These are phyloP conservation scores for Paramecium biaurelia DNA, from an alignment of 73 alveolate species.

Conservation along the genomic window DNA sequence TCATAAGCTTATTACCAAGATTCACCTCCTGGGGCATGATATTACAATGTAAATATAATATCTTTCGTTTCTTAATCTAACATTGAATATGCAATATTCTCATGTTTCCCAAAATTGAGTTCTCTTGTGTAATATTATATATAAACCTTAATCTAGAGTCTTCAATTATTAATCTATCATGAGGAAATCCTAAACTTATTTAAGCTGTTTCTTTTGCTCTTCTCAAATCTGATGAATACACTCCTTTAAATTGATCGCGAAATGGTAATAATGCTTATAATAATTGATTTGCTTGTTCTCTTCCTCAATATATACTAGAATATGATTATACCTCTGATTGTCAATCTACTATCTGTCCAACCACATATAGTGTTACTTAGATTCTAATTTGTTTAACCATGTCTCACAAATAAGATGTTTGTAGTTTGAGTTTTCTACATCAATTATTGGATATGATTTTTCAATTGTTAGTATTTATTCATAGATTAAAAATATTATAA, in stretches of 20 bases:
- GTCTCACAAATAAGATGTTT: constrained; percentile 48
- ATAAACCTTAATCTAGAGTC: background rate
- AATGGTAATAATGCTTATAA: background rate
- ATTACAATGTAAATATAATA: background rate
- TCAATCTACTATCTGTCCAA: constrained; percentile 59
- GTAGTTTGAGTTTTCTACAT: background rate
- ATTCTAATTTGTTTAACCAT: constrained; percentile 49
- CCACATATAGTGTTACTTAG: constrained; percentile 25
- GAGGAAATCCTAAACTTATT: constrained; percentile 60
- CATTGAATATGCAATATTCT: constrained; percentile 6
- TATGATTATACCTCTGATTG: constrained; percentile 29
- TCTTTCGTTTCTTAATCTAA: constrained; percentile 46
- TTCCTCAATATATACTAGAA: background rate
- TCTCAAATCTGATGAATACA: constrained; percentile 42
- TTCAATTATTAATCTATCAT: background rate
- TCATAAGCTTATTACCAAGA: constrained; percentile 39
- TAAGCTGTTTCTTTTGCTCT: constrained; percentile 55
- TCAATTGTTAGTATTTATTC: background rate
- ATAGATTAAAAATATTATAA: background rate
- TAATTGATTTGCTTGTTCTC: constrained; percentile 45
- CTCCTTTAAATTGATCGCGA: background rate
- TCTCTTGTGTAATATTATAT: constrained; percentile 35
- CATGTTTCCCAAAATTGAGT: constrained; percentile 49
- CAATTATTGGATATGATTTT: background rate
- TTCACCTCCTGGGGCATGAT: constrained; percentile 44